Percentiles rank a stretch among this genome's conserved stretches.
Conservation (phyloP, 2,329 filamentous ascomycete species). For the Chrysoporthe deuterocubensis region DNA sequence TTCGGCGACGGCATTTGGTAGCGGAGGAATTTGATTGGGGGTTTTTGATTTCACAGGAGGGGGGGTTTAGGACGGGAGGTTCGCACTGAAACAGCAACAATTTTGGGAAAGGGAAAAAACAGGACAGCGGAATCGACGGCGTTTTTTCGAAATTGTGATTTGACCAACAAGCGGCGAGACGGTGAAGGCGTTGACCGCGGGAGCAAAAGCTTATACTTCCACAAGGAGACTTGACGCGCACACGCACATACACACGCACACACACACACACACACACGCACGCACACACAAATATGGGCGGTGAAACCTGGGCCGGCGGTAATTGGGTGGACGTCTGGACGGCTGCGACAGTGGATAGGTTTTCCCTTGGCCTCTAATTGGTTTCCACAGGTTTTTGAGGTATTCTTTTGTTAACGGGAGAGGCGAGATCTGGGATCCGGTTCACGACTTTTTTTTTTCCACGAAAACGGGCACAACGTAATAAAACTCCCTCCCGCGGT, state of each 20-base stretch:
- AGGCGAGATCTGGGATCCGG: neutral
- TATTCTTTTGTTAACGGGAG: neutral
- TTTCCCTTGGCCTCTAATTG: neutral
- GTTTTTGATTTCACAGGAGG: neutral
- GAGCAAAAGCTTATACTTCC: neutral
- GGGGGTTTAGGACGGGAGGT: neutral
- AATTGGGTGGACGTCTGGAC: neutral
- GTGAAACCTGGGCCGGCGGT: neutral
- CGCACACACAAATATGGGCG: neutral
- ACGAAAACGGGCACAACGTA: neutral
- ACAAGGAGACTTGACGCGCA: neutral
- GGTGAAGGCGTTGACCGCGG: constrained; percentile 2
- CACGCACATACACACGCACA: too few relatives aligned
- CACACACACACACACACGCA: too few relatives aligned
- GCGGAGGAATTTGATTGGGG: neutral
- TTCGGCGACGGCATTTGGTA: neutral
- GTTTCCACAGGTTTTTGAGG: neutral
- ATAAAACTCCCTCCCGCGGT: neutral
- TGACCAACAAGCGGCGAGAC: neutral
- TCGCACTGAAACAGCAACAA: neutral
- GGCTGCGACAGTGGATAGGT: neutral
- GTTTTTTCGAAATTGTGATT: neutral
- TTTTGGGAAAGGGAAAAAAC: too few relatives aligned
- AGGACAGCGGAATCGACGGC: neutral
- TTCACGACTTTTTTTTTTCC: neutral